These are phyloP conservation scores for Coemansia sp. DNA, from an alignment of 192 early-diverging fungal species.

Conservation along the genomic window DNA sequence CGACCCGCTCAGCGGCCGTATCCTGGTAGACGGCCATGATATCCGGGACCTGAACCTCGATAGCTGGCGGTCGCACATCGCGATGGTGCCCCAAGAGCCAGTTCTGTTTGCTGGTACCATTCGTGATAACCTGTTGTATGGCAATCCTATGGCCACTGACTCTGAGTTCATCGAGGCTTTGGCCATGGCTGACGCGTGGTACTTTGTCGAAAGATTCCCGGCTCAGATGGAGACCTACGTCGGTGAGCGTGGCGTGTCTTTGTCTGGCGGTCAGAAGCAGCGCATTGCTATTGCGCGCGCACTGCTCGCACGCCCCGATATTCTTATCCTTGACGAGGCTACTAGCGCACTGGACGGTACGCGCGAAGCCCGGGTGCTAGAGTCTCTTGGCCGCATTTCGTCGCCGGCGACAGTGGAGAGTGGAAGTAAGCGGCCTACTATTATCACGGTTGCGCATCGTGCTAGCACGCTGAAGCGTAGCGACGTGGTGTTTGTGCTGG, in stretches of 20 bases:
- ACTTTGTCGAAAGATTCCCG: conserved; percentile 74
- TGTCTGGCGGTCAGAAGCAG: conserved; percentile 67
- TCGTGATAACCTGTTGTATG: conserved; percentile 71
- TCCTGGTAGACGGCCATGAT: conserved; percentile 62
- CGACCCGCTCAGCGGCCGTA: conserved; percentile 58
- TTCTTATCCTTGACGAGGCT: conserved; percentile 78
- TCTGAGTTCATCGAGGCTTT: conserved; percentile 63
- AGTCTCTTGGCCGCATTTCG: conserved; percentile 56
- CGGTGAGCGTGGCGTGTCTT: conserved; percentile 70
- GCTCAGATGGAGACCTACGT: conserved; percentile 87
- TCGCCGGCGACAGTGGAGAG: neutral
- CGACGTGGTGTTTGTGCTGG: conserved; percentile 65
- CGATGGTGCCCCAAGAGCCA: conserved; percentile 73
- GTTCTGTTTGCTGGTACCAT: conserved; percentile 69
- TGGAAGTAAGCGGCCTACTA: conserved; percentile 56
- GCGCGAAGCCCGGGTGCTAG: conserved; percentile 65
- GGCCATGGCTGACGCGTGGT: conserved; percentile 42
- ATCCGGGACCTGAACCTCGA: conserved; percentile 57
- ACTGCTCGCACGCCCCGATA: conserved; percentile 70
- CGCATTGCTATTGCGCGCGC: conserved; percentile 76
- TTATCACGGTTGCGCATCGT: conserved; percentile 75
- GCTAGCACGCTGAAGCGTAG: conserved; percentile 76
- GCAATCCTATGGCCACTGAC: conserved; percentile 63
- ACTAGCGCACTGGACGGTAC: conserved; percentile 76
- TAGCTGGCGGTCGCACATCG: conserved; percentile 63